A percentile compares a stretch with the other conserved stretches of the same genome.
Conservation (phyloP, 768 basidiomycete genomes). For the Boletus fagicola region DNA sequence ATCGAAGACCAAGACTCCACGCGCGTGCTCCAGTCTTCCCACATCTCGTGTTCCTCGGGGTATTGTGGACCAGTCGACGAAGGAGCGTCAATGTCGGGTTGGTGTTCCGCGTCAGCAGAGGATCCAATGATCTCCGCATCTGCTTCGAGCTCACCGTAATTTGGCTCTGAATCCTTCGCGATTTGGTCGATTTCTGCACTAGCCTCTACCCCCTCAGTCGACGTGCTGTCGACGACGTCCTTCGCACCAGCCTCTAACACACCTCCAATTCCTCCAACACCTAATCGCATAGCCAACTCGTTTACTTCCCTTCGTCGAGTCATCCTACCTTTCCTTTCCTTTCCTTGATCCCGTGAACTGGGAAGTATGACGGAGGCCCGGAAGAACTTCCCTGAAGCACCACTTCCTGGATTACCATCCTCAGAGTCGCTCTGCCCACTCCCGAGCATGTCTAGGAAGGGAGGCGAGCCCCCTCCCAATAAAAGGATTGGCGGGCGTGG, state of each 20-base stretch:
- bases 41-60: conserved; percentile 37
- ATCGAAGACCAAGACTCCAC: conserved; percentile 71
- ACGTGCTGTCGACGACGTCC: not conserved
- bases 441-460: conserved; percentile 29
- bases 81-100: not conserved
- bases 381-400: conserved; percentile 47
- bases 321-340: conserved; percentile 59
- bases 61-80: conserved; percentile 4
- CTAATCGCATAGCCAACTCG: conserved; percentile 82
- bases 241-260: conserved; percentile 38
- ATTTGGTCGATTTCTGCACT: conserved; percentile 4
- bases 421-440: conserved; percentile 19
- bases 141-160: conserved; percentile 18
- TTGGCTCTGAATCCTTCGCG: conserved; percentile 3
- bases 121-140: conserved; percentile 16
- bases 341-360: conserved; percentile 46
- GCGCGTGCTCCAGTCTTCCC: conserved; percentile 66
- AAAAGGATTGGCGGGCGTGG: conserved; percentile 26
- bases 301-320: conserved; percentile 72
- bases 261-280: conserved; percentile 73
- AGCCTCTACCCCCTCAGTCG: conserved; percentile 1
- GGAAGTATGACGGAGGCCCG: conserved; percentile 72
- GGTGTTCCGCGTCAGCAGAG: conserved; percentile 14
- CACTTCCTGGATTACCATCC: conserved; percentile 11
- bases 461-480: conserved; percentile 21